Evolutionary conservation across 2,329 filamentous ascomycete genomes (phyloP).

Genomic region (Sporothrix schenckii): DNA sequence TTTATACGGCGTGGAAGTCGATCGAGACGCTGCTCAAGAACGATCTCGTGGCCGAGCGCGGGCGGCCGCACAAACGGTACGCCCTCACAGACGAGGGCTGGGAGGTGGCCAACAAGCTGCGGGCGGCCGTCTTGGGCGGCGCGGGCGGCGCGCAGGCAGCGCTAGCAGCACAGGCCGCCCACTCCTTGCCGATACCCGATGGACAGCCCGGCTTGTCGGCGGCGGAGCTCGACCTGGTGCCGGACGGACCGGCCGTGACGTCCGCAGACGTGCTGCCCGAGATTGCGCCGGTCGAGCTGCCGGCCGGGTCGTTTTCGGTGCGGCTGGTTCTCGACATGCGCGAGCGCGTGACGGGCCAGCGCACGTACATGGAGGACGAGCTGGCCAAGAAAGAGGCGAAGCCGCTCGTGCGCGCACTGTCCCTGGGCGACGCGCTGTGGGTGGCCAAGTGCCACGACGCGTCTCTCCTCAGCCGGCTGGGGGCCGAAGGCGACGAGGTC

Average conservation of each 20-base stretch:
- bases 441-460: constrained; percentile 71
- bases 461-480: constrained; percentile 56
- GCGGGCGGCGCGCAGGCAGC: neutral
- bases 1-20: constrained; percentile 80
- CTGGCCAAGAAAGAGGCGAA: constrained; percentile 66
- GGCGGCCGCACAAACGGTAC: constrained; percentile 69
- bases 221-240: constrained; percentile 26
- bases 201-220: neutral
- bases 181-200: neutral
- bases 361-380: constrained; percentile 76
- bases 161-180: neutral
- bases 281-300: constrained; percentile 64
- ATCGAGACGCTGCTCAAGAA: constrained; percentile 76
- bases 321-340: constrained; percentile 71
- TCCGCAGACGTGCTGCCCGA: constrained; percentile 46
- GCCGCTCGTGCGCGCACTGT: constrained; percentile 68
- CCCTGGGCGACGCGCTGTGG: constrained; percentile 78
- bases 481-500: constrained; percentile 66
- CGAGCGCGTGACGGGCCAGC: constrained; percentile 71
- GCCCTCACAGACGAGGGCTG: constrained; percentile 75
- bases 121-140: constrained; percentile 46
- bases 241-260: constrained; percentile 25
- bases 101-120: constrained; percentile 70
- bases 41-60: constrained; percentile 72
- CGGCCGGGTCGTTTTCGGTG: constrained; percentile 69